Conservation (phyloP, 2,329 filamentous ascomycete genomes). For the Colletotrichum sp. region DNA sequence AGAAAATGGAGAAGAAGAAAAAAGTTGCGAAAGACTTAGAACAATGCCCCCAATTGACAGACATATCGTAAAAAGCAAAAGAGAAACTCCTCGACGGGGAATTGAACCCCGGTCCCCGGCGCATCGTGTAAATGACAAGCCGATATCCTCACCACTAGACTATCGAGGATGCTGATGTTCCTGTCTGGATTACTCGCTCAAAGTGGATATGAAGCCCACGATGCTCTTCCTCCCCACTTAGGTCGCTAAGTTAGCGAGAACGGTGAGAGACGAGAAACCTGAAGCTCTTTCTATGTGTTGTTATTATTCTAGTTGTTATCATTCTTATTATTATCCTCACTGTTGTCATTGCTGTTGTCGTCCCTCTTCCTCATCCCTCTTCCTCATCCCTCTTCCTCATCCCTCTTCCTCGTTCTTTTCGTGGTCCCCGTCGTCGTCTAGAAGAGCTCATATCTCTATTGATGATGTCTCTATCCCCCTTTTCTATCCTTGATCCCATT, state of each 20-base stretch:
- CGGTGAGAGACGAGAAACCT: neutral
- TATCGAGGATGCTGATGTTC: neutral
- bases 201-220: neutral
- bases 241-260: neutral
- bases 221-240: neutral
- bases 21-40: neutral
- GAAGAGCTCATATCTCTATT: too few species aligned
- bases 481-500: too few species aligned
- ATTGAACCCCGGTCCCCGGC: neutral
- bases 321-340: too few species aligned
- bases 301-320: neutral
- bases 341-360: too few species aligned
- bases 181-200: accelerated
- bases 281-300: neutral
- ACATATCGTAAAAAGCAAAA: neutral
- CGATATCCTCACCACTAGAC: neutral
- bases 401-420: too few species aligned
- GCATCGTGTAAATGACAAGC: neutral
- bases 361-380: too few species aligned
- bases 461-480: too few species aligned
- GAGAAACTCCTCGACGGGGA: neutral
- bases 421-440: too few species aligned
- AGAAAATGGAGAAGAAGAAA: neutral
- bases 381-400: too few species aligned
- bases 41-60: neutral